These are phyloP conservation scores for Eutypa lata DNA, from an alignment of 2,329 filamentous ascomycete species.

Conservation along the genomic window DNA sequence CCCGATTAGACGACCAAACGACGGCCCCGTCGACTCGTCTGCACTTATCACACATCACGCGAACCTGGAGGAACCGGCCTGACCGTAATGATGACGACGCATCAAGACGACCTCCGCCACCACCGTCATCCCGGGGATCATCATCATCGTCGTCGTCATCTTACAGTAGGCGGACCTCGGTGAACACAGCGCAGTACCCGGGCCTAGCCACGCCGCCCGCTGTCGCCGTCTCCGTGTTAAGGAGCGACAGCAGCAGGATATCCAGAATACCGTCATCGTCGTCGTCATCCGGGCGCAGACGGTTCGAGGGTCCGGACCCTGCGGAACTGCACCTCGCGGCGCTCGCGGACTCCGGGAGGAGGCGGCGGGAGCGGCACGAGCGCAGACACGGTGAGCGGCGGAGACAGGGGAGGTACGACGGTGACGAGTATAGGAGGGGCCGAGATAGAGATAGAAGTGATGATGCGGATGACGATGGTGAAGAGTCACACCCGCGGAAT, in stretches of 20 bases:
- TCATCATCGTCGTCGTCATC: conserved; percentile 12
- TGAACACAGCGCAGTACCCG: conserved; percentile 12
- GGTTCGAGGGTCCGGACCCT: conserved; percentile 42
- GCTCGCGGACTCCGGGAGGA: conserved; percentile 38
- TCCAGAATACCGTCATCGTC: background rate
- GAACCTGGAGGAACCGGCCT: conserved; percentile 30
- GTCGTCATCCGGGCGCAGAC: conserved; percentile 13
- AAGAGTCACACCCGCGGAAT: conserved; percentile 4
- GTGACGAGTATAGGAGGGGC: too few species aligned
- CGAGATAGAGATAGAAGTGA: too few species aligned
- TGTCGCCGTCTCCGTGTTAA: conserved; percentile 11
- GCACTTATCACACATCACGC: conserved; percentile 38
- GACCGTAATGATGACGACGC: too few species aligned
- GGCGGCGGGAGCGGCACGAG: conserved; percentile 26
- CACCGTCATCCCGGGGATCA: conserved; percentile 19
- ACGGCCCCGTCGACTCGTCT: conserved; percentile 37
- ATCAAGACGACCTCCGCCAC: too few species aligned
- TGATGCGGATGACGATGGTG: too few species aligned
- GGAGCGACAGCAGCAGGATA: conserved; percentile 6
- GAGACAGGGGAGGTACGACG: background rate
- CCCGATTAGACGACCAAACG: conserved; percentile 31
- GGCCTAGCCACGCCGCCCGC: conserved; percentile 18
- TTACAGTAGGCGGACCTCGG: background rate
- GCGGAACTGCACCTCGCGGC: conserved; percentile 46
- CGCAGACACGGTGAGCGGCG: conserved; percentile 2